phyloP scores from a whole-genome alignment of 129 eudicot species.

The Artemisia tridentata region DNA sequence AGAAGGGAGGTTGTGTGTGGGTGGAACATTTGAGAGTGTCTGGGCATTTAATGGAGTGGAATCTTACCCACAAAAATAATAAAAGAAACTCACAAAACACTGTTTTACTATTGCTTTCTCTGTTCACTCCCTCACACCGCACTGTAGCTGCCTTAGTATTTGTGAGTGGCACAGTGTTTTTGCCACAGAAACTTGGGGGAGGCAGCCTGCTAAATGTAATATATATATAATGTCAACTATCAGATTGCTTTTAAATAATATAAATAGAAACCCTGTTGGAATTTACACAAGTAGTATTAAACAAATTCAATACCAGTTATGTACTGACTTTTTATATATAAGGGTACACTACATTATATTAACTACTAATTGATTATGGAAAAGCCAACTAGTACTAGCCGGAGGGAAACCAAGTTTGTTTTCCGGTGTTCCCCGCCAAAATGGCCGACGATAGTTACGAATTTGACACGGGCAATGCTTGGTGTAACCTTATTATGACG shows the following conservation, averaged over 20 bases:
- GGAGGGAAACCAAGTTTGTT: neutral
- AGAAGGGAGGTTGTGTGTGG: too few species aligned
- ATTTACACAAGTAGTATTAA: constrained; percentile 17
- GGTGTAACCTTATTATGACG: constrained; percentile 21
- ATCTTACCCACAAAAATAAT: too few species aligned
- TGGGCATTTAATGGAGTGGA: too few species aligned
- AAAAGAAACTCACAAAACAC: too few species aligned
- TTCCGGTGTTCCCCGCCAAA: neutral
- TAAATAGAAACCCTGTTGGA: neutral
- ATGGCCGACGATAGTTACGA: constrained; percentile 7
- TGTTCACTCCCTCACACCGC: too few species aligned
- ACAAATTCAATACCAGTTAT: neutral
- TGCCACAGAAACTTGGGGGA: too few species aligned
- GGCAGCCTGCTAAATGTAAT: too few species aligned
- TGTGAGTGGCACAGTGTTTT: too few species aligned
- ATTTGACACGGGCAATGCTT: neutral
- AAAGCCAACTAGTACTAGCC: neutral
- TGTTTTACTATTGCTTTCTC: too few species aligned
- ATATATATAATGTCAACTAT: constrained; percentile 19
- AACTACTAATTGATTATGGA: too few species aligned
- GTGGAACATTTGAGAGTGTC: too few species aligned
- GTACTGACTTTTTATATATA: neutral
- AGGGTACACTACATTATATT: neutral
- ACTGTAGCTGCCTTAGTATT: too few species aligned
- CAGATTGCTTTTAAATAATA: constrained; percentile 3